Evolutionary conservation across 345 rosid species (phyloP).

Genomic region (Gossypium turneri): DNA sequence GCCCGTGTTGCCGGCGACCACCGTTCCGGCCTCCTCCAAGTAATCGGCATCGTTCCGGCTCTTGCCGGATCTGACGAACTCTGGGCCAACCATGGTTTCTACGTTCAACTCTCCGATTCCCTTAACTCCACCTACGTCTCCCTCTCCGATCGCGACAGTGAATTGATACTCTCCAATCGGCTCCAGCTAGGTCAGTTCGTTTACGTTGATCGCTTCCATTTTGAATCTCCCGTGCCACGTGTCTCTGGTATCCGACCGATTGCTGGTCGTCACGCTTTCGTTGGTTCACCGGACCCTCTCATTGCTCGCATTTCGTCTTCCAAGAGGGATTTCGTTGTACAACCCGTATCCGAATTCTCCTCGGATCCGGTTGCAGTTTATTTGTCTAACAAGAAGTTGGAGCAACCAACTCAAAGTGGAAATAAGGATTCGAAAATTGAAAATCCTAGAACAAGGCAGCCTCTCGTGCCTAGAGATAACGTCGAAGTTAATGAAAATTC

Average conservation of each 20-base stretch:
- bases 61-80: constrained; percentile 87
- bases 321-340: constrained; percentile 69
- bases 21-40: constrained; percentile 82
- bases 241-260: constrained; percentile 75
- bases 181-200: constrained; percentile 97
- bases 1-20: constrained; percentile 86
- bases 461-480: constrained; percentile 54
- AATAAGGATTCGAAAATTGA: constrained; percentile 27
- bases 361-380: constrained; percentile 69
- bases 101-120: constrained; percentile 94
- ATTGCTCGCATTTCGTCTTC: constrained; percentile 70
- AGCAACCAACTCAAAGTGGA: constrained; percentile 10
- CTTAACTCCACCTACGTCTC: constrained; percentile 93
- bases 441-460: constrained; percentile 36
- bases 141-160: constrained; percentile 82
- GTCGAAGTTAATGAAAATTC: constrained; percentile 16
- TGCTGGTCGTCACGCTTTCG: constrained; percentile 80
- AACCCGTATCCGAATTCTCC: constrained; percentile 74
- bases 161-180: constrained; percentile 84
- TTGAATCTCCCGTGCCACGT: constrained; percentile 73
- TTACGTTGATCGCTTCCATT: constrained; percentile 74
- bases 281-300: constrained; percentile 78
- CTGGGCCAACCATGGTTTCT: constrained; percentile 90
- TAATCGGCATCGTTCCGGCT: constrained; percentile 87
- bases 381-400: constrained; percentile 43